A percentile compares a stretch with the other conserved stretches of the same genome.
Evolutionary conservation across 441 rosid genomes (phyloP).

Genomic region (Macaranga tanarius): DNA sequence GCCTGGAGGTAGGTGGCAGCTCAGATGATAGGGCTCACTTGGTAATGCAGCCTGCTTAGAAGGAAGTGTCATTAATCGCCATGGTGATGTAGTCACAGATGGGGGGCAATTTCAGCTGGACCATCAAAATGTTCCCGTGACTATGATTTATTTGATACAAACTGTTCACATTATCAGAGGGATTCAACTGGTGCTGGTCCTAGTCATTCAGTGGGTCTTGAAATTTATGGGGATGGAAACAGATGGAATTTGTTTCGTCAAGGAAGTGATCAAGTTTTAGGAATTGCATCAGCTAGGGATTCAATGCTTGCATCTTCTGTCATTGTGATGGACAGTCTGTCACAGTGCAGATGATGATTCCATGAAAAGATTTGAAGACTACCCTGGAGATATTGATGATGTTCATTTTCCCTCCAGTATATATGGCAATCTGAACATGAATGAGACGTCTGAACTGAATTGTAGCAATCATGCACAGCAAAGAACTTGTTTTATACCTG

Average conservation of each 20-base stretch:
- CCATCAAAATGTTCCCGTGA: constrained; percentile 92
- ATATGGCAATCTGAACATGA: constrained; percentile 73
- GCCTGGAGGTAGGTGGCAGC: constrained; percentile 92
- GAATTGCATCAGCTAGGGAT: constrained; percentile 67
- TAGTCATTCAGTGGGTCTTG: constrained; percentile 75
- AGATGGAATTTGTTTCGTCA: constrained; percentile 59
- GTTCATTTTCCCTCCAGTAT: constrained; percentile 75
- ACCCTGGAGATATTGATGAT: constrained; percentile 78
- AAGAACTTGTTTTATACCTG: constrained; percentile 83
- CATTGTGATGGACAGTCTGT: constrained; percentile 96
- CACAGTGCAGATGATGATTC: constrained; percentile 82
- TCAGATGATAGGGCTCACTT: constrained; percentile 72
- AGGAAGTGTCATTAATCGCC: constrained; percentile 83
- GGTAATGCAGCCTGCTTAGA: constrained; percentile 75
- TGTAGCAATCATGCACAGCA: constrained; percentile 97
- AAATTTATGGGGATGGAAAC: constrained; percentile 62
- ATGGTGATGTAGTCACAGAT: constrained; percentile 92
- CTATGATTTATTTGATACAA: constrained; percentile 63
- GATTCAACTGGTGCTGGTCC: constrained; percentile 91
- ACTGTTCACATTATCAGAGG: constrained; percentile 62
- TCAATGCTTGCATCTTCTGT: constrained; percentile 95
- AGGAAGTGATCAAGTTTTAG: constrained; percentile 60
- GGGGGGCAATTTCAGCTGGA: constrained; percentile 74
- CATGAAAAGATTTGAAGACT: constrained; percentile 97
- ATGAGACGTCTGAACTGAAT: constrained; percentile 89